These are phyloP conservation scores for Polyplosphaeria fusca DNA, from an alignment of 495 filamentous ascomycete genomes.

Conservation along the genomic window DNA sequence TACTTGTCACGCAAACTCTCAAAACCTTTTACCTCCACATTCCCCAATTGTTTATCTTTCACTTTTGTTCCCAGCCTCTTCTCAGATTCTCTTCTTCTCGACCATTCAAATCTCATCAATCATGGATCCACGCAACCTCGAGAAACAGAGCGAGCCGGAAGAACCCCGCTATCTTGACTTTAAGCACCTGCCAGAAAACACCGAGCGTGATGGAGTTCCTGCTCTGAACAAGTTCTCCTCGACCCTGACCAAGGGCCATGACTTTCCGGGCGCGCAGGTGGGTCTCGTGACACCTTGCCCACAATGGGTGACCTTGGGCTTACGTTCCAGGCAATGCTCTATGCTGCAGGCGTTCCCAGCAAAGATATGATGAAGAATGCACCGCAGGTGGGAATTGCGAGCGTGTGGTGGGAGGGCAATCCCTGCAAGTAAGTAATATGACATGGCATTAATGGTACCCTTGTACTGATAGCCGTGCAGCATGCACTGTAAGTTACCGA, in stretches of 20 bases:
- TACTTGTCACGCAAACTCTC: no score
- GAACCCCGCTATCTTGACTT: conserved; percentile 63
- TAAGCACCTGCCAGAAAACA: conserved; percentile 53
- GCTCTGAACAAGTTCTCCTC: conserved; percentile 70
- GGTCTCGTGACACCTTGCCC: conserved; percentile 6
- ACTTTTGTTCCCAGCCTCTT: neutral
- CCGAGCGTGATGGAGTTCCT: conserved; percentile 58
- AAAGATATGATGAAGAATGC: conserved; percentile 81
- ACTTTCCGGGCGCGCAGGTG: conserved; percentile 90
- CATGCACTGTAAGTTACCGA: conserved; percentile 44
- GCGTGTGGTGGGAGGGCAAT: conserved; percentile 98
- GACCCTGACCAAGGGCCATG: conserved; percentile 75
- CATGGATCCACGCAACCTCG: conserved; percentile 48
- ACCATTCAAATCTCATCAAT: neutral
- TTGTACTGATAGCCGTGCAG: conserved; percentile 29
- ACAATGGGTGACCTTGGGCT: neutral
- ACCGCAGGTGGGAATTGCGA: conserved; percentile 85
- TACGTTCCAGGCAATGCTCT: conserved; percentile 73
- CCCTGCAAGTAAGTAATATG: conserved; percentile 67
- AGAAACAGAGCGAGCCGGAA: conserved; percentile 45
- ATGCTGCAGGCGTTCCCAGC: conserved; percentile 85
- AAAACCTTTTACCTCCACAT: no score
- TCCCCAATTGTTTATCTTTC: no score
- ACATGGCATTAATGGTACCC: neutral
- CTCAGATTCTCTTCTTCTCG: neutral